These are phyloP conservation scores for Passalora sequoiae DNA, from an alignment of 2,329 filamentous ascomycete genomes.

Conservation along the genomic window DNA sequence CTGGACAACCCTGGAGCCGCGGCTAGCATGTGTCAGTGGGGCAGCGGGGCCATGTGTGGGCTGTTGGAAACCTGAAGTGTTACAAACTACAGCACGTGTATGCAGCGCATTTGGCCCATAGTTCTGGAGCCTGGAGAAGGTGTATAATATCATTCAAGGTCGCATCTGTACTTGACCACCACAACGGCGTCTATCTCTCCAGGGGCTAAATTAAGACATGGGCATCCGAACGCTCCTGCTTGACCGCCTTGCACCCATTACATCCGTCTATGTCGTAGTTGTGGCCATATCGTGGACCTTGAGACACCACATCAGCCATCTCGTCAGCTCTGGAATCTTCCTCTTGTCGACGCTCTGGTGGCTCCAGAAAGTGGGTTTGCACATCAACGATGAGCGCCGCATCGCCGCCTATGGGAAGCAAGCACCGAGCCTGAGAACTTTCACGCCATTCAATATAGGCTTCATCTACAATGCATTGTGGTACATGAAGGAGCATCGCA, in stretches of 20 bases:
- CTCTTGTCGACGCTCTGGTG: slow-evolving; percentile 6
- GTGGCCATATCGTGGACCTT: neutral
- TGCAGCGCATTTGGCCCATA: too few relatives aligned
- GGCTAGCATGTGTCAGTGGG: too few relatives aligned
- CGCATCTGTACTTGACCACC: too few relatives aligned
- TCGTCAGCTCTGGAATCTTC: neutral
- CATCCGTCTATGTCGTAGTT: slow-evolving; percentile 3
- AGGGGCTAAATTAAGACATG: too few relatives aligned
- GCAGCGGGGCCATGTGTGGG: too few relatives aligned
- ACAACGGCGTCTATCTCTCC: too few relatives aligned
- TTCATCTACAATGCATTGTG: slow-evolving; percentile 56
- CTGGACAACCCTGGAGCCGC: too few relatives aligned
- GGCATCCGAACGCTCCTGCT: slow-evolving; percentile 3
- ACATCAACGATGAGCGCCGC: slow-evolving; percentile 32
- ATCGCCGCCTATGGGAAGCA: slow-evolving; percentile 41
- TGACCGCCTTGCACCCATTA: slow-evolving; percentile 9
- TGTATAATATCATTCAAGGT: too few relatives aligned
- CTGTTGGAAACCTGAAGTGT: too few relatives aligned
- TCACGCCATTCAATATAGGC: slow-evolving; percentile 54
- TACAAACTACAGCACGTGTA: too few relatives aligned
- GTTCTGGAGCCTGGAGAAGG: too few relatives aligned
- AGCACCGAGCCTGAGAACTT: slow-evolving; percentile 40
- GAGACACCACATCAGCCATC: neutral
- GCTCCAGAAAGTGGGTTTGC: slow-evolving; percentile 17
- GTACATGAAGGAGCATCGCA: slow-evolving; percentile 45